phyloP scores from a whole-genome alignment of 768 basidiomycete genomes.

The Dacryopinax primogenitus region DNA sequence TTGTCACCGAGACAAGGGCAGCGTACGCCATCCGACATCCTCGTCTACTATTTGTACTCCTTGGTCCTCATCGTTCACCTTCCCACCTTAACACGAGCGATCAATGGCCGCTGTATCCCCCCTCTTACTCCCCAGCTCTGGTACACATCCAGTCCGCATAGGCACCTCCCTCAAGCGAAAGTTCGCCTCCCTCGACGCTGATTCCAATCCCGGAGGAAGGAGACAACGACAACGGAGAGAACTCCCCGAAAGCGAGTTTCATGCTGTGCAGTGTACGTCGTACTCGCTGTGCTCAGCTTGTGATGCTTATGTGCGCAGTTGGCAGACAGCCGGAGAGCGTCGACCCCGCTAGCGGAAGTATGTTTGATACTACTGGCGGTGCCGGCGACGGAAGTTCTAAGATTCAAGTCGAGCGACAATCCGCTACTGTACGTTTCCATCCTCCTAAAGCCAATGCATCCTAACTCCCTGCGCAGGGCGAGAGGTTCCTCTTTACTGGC shows the following conservation, averaged over 20 bases:
- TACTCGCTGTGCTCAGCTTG: neutral
- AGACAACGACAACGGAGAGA: neutral
- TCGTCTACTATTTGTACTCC: neutral
- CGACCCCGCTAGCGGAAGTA: neutral
- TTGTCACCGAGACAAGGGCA: no score
- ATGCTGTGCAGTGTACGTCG: neutral
- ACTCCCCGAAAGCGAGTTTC: neutral
- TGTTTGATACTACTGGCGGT: neutral
- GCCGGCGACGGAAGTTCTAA: neutral
- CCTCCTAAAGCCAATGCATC: neutral
- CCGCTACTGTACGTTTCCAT: neutral
- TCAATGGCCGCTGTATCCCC: neutral
- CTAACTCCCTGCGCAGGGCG: neutral
- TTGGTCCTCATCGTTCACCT: neutral
- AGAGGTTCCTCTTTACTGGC: conserved; percentile 6
- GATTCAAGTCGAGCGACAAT: neutral
- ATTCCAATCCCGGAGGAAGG: neutral
- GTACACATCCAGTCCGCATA: neutral
- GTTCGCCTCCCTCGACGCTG: neutral
- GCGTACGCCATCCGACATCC: no score
- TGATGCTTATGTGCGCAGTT: neutral
- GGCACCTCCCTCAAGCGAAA: neutral
- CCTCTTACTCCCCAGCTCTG: neutral
- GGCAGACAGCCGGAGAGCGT: conserved; percentile 8
- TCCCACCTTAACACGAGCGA: neutral